Conservation (phyloP, 805 yeast species). For the Zygoascus bituminiphila region DNA sequence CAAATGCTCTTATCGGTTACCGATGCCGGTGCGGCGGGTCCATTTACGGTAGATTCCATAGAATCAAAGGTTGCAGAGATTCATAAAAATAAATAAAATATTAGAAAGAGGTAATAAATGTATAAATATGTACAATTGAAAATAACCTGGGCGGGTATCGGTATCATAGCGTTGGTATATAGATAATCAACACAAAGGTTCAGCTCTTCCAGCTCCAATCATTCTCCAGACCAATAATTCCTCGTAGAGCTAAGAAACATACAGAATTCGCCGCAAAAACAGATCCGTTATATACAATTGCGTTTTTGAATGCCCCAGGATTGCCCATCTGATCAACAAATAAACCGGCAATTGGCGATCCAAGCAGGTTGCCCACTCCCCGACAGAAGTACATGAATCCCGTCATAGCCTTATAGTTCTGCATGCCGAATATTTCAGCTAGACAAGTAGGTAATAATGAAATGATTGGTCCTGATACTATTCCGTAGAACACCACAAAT, state of each 20-base stretch:
- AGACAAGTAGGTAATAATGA: slow-evolving; percentile 17
- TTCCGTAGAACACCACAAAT: slow-evolving; percentile 17
- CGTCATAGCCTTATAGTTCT: slow-evolving; percentile 14
- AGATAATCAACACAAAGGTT: no score
- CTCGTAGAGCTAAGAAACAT: slow-evolving; percentile 24
- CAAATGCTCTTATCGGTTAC: not conserved
- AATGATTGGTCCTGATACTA: slow-evolving; percentile 17
- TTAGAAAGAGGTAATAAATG: no score
- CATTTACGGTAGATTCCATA: no score
- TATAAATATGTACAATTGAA: no score
- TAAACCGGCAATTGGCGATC: slow-evolving; percentile 20
- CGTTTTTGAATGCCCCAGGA: slow-evolving; percentile 10
- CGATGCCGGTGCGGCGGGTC: not conserved
- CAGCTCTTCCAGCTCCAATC: not conserved
- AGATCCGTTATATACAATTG: slow-evolving; percentile 16
- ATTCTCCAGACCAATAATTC: not conserved
- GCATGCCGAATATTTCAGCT: slow-evolving; percentile 17
- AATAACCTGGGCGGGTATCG: no score
- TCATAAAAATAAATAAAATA: no score
- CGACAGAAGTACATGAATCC: slow-evolving; percentile 17
- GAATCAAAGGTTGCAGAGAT: no score
- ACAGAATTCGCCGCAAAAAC: slow-evolving; percentile 9
- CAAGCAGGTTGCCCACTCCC: slow-evolving; percentile 18
- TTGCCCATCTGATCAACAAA: slow-evolving; percentile 6
- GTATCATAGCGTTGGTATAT: no score